These are phyloP conservation scores for Lasiosphaeria ovina DNA, from an alignment of 495 filamentous ascomycete genomes.

Conservation along the genomic window DNA sequence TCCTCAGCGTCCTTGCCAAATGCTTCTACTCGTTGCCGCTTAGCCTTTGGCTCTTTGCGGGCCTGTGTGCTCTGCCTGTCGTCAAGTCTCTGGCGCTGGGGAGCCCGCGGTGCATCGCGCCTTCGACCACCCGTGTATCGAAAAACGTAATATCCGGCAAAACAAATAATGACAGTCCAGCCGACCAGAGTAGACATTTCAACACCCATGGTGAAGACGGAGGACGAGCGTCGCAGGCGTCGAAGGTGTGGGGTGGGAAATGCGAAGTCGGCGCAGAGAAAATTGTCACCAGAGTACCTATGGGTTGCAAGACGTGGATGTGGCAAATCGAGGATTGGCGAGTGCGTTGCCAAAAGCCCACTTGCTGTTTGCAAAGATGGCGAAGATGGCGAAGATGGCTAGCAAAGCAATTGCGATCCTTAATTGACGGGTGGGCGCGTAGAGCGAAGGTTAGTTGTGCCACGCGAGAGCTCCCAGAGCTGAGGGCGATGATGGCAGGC, in stretches of 20 bases:
- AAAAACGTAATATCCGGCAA: conserved; percentile 38
- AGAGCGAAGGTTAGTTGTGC: not conserved
- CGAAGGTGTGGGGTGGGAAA: conserved; percentile 1
- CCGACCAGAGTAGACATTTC: conserved; percentile 46
- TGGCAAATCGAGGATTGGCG: not conserved
- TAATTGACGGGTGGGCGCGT: not conserved
- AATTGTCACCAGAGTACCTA: not conserved
- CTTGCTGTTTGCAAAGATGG: not conserved
- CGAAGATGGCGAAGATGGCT: not conserved
- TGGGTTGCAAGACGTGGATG: not conserved
- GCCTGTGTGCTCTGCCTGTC: conserved; percentile 36
- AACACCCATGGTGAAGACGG: conserved; percentile 38
- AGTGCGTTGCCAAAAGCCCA: not conserved
- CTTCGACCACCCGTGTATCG: conserved; percentile 15
- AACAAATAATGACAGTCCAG: conserved; percentile 58
- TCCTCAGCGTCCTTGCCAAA: conserved; percentile 26
- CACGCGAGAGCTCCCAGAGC: conserved; percentile 6
- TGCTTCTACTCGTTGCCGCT: conserved; percentile 29
- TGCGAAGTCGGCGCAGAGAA: conserved; percentile 2
- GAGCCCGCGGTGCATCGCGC: conserved; percentile 12
- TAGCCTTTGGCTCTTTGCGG: conserved; percentile 34
- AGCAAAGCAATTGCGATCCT: not conserved
- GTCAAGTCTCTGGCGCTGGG: conserved; percentile 29
- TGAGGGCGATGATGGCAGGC: conserved; percentile 1
- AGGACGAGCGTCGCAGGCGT: not conserved